Evolutionary conservation across 2,329 filamentous ascomycete species (phyloP).

Genomic region (Aspergillus felis): DNA sequence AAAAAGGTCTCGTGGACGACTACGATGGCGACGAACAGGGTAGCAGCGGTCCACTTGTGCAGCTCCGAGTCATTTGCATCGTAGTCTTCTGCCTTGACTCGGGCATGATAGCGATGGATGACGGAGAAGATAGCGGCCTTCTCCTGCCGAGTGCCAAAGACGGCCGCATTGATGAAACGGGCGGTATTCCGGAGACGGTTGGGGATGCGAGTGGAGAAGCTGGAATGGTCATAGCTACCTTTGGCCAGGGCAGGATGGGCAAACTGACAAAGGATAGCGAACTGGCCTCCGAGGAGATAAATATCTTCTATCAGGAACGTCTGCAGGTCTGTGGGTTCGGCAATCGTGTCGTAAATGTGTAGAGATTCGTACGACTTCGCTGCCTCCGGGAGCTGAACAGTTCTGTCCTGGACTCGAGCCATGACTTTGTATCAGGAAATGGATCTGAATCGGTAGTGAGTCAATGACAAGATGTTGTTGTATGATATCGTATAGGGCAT

Average conservation of each 20-base stretch:
- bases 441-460: too few relatives aligned
- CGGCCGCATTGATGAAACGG: constrained; percentile 23
- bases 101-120: constrained; percentile 20
- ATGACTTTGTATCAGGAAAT: too few relatives aligned
- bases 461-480: too few relatives aligned
- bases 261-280: constrained; percentile 25
- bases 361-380: too few relatives aligned
- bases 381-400: too few relatives aligned
- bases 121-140: constrained; percentile 24
- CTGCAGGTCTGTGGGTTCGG: constrained; percentile 1
- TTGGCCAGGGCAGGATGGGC: constrained; percentile 23
- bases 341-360: constrained; percentile 3
- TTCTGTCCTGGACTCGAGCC: too few relatives aligned
- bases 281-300: constrained; percentile 11
- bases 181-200: constrained; percentile 23
- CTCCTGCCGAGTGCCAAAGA: constrained; percentile 20
- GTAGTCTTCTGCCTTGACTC: constrained; percentile 23
- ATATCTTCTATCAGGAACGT: constrained; percentile 6
- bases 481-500: too few relatives aligned
- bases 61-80: constrained; percentile 25
- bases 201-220: constrained; percentile 21
- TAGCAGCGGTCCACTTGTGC: constrained; percentile 29
- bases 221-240: constrained; percentile 22
- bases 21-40: constrained; percentile 22
- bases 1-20: constrained; percentile 25